Evolutionary conservation across 2,329 filamentous ascomycete genomes (phyloP).

Genomic region (Myriosclerotinia curreyana): DNA sequence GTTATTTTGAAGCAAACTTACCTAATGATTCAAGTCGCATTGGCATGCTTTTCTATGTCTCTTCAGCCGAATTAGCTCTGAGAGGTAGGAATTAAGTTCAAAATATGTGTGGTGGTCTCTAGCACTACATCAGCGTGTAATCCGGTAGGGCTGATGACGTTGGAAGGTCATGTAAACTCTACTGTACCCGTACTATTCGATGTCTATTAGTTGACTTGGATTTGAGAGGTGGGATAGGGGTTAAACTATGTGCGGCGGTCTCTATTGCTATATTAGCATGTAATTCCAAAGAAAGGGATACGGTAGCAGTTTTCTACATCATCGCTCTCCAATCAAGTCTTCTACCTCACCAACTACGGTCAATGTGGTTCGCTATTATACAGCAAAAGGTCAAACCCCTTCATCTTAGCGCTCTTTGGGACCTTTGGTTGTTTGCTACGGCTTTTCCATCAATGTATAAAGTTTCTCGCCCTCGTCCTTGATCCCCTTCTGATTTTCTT

Average conservation of each 20-base stretch:
- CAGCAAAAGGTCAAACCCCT: not conserved
- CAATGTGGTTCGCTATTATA: not conserved
- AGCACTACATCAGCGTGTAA: not conserved
- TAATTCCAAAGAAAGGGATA: not conserved
- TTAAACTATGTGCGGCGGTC: not conserved
- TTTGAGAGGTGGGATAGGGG: too few species aligned
- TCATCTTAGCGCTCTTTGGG: not conserved
- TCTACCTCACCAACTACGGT: not conserved
- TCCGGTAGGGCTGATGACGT: not conserved
- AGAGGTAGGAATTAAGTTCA: not conserved
- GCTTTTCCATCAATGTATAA: not conserved
- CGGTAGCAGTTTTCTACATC: not conserved
- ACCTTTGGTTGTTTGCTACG: not conserved
- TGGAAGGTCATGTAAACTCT: too few species aligned
- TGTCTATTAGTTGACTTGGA: too few species aligned
- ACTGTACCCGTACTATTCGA: too few species aligned
- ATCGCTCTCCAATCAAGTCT: not conserved
- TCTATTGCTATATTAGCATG: too few species aligned
- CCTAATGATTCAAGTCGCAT: too few species aligned
- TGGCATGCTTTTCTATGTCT: too few species aligned
- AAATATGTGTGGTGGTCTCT: not conserved
- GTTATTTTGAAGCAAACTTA: not conserved
- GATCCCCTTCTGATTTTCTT: not conserved
- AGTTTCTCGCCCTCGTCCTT: not conserved
- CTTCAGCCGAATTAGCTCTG: too few species aligned